These are phyloP conservation scores for Cadophora gregata DNA, from an alignment of 2,329 filamentous ascomycete species.

Conservation along the genomic window DNA sequence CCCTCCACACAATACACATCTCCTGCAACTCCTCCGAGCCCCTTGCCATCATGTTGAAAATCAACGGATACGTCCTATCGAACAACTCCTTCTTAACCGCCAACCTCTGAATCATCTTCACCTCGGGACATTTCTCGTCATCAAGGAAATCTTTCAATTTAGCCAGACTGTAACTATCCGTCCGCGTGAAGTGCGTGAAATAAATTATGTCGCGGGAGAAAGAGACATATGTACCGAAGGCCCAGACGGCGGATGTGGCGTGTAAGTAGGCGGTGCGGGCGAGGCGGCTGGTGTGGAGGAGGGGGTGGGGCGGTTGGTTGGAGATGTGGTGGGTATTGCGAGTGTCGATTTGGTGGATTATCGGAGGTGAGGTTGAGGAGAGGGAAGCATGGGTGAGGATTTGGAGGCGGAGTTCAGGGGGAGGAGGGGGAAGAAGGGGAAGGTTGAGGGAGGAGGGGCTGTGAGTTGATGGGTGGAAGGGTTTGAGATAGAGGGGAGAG, in stretches of 20 bases:
- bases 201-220: background rate
- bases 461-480: background rate
- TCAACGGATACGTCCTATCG: background rate
- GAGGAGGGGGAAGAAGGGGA: constrained; percentile 7
- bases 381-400: background rate
- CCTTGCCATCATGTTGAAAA: background rate
- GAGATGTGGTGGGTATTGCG: background rate
- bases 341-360: background rate
- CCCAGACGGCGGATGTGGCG: background rate
- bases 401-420: constrained; percentile 7
- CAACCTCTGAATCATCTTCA: background rate
- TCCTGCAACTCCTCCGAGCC: background rate
- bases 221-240: constrained; percentile 1
- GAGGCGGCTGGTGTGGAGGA: background rate
- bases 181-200: background rate
- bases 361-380: background rate
- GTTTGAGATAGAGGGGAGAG: background rate
- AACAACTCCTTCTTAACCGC: constrained; percentile 6
- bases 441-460: background rate
- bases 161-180: background rate
- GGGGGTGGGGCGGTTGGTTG: constrained; percentile 6
- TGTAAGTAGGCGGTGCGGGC: background rate
- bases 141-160: background rate
- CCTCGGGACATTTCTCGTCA: background rate
- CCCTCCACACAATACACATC: constrained; percentile 5